A percentile compares a stretch with the other conserved stretches of the same genome.
phyloP scores from a whole-genome alignment of 2,329 filamentous ascomycete species.

The Penicillium sp. region DNA sequence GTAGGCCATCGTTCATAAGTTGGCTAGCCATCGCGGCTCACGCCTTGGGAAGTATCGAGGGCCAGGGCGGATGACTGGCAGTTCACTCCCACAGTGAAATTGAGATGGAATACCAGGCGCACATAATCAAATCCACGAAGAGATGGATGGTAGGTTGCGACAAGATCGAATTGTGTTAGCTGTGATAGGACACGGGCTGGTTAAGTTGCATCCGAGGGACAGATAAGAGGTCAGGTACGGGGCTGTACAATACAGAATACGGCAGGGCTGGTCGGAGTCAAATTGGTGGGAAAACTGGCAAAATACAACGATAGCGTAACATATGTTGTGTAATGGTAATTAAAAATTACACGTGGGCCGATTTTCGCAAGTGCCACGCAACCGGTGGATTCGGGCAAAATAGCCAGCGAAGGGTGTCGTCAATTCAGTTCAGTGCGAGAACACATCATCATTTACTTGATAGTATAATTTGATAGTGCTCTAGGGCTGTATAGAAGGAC shows the following conservation, averaged over 20 bases:
- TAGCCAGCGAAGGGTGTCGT: background rate
- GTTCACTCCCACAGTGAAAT: conserved; percentile 36
- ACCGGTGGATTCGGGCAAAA: conserved; percentile 6
- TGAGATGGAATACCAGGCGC: conserved; percentile 29
- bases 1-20: conserved; percentile 34
- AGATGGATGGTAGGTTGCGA: conserved; percentile 4
- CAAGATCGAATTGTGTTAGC: conserved; percentile 7
- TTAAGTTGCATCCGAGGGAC: conserved; percentile 19
- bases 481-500: background rate
- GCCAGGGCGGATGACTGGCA: conserved; percentile 28
- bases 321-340: conserved; percentile 5
- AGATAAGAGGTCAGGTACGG: conserved; percentile 15
- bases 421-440: background rate
- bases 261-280: conserved; percentile 1
- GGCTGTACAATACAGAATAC: conserved; percentile 7
- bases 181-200: conserved; percentile 4
- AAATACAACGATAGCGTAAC: background rate
- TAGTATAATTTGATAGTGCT: background rate
- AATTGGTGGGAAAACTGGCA: background rate
- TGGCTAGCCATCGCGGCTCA: conserved; percentile 35
- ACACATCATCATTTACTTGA: background rate
- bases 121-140: conserved; percentile 38
- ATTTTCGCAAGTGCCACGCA: conserved; percentile 7
- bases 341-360: conserved; percentile 14
- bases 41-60: conserved; percentile 21